Base-by-base conservation (phyloP, 2,329 filamentous ascomycete genomes). In the Penicillium sp. region DNA sequence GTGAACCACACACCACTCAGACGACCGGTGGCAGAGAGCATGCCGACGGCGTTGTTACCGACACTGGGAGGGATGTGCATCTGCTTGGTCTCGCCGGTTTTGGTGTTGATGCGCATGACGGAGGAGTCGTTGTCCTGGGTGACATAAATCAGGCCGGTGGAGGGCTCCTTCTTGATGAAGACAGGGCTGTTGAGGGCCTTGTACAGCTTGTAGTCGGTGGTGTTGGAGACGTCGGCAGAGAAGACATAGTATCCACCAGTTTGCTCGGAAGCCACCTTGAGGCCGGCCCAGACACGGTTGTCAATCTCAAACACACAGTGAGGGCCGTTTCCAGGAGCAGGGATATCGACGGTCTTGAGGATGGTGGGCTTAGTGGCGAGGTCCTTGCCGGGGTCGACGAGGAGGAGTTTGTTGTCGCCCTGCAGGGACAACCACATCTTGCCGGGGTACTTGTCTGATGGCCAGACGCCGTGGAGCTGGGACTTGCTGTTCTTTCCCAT, bases 1-100 rank as follows among this genome's bases (percentile, higher is more conserved):
- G 55, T 57, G 21, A 57, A 57, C 55, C 55, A 57, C 2, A 57
- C 55, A 23, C 55, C 55, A 37, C 37, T 46, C 43, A 57, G 5
- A n/a, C 36, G 23, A 46, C 55, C 55, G 31, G 24, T 14, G 13
- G 24, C 51, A 21, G 43, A 28, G 37, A 57, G 51, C 55, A 57
- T 57, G n/a, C 55, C 51, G 29, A 54, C 54, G 42, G 54, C 54
- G 37, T 51, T 57, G 48, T 57, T 57, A 19, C 54, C 54, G n/a
- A 57, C 51, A 31, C 43, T 51, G 11, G 54, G 34, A 1, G 54
- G 54, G n/a, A 57, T 39, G 18, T 45, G 54, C 19, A 57, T 28
- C 47, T 57, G 51, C 14, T 46, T 45, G 1, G 54, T 57, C 37
- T 50, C 51, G 43, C 51, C 43, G 31, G 28, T 57, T 24, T 47